These are phyloP conservation scores for Chalaropsis ovoidea DNA, from an alignment of 2,329 filamentous ascomycete species.

Conservation along the genomic window DNA sequence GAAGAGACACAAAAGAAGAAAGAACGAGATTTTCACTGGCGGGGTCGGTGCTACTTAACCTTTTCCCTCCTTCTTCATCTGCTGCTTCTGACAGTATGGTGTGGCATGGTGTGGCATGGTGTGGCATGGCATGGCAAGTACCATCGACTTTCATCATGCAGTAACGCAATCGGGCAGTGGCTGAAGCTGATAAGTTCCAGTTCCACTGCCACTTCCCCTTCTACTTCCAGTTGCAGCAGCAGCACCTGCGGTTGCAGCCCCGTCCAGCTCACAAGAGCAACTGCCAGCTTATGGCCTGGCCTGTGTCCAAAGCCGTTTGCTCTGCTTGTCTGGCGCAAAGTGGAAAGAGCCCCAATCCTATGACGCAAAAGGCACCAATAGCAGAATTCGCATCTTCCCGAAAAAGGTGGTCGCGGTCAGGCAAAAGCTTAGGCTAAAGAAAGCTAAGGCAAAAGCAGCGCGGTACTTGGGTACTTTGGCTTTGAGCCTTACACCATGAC, in stretches of 20 bases:
- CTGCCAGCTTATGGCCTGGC: conserved; percentile 11
- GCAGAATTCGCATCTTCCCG: background rate
- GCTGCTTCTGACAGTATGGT: background rate
- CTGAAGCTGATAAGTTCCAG: background rate
- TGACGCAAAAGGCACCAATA: conserved; percentile 12
- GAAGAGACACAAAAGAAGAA: background rate
- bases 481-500: conserved; percentile 1
- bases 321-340: conserved; percentile 1
- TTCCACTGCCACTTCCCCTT: background rate
- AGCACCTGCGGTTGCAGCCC: too few relatives aligned
- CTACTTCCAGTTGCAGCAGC: background rate
- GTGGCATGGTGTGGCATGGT: background rate
- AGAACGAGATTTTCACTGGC: background rate
- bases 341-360: conserved; percentile 9
- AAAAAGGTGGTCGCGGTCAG: background rate
- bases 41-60: conserved; percentile 13
- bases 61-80: conserved; percentile 7
- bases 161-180: conserved; percentile 9
- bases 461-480: conserved; percentile 1
- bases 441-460: background rate
- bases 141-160: background rate
- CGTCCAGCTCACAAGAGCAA: conserved; percentile 5
- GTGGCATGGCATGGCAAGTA: background rate
- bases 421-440: background rate
- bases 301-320: conserved; percentile 5